Evolutionary conservation across 257 asterid genomes (phyloP).

Genomic region (Capsicum chinense): DNA sequence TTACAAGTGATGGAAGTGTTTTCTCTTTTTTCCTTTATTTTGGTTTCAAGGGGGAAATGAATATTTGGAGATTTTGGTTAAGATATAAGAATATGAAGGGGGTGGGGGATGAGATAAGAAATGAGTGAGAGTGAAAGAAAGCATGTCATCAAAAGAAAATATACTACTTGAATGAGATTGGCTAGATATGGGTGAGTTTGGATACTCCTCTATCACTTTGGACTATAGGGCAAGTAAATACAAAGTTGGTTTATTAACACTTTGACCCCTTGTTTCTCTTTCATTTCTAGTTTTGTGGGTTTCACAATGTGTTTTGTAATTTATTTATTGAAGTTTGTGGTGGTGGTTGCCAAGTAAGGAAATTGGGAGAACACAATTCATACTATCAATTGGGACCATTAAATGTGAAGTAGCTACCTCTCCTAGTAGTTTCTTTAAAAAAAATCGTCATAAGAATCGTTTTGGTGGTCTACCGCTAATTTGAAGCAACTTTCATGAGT

Average conservation of each 20-base stretch:
- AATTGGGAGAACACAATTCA: background rate
- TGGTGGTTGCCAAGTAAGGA: background rate
- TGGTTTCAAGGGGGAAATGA: background rate
- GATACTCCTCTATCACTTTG: conserved; percentile 41
- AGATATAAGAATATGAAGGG: background rate
- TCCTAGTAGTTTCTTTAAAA: background rate
- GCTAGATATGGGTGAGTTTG: conserved; percentile 38
- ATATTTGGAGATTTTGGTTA: conserved; percentile 6
- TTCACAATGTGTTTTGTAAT: background rate
- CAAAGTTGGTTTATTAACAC: background rate
- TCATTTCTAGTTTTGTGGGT: conserved; percentile 1
- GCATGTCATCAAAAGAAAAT: conserved; percentile 45
- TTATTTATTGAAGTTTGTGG: background rate
- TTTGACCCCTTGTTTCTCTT: conserved; percentile 9
- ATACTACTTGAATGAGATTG: conserved; percentile 60
- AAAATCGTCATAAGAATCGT: background rate
- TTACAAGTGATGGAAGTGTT: background rate
- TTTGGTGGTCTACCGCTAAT: background rate
- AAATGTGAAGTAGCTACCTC: background rate
- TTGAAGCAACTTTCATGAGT: background rate
- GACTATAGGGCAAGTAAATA: background rate
- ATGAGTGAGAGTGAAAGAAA: conserved; percentile 56
- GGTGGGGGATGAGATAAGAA: conserved; percentile 56
- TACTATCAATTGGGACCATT: background rate
- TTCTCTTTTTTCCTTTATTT: too few relatives aligned